Evolutionary conservation across 768 basidiomycete species (phyloP), one percentile per base, ranked within the genome.

Genomic region (Phanerochaete carnosa): DNA sequence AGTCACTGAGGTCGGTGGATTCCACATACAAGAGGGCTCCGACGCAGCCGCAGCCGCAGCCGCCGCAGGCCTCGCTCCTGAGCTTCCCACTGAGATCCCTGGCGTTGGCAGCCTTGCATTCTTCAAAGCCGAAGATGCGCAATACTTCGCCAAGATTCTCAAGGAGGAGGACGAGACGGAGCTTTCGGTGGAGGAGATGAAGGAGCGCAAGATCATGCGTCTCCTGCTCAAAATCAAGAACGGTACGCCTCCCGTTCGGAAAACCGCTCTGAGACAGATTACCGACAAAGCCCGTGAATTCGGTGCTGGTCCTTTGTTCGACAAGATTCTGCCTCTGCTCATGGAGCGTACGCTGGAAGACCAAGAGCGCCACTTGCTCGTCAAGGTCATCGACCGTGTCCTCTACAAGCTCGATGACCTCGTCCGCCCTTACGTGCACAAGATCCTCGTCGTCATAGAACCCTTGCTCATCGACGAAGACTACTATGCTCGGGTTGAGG

Each of bases 261-360:
- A 99, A 75, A 94, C 96, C 1, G 97, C 97, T 13, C 86, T 98
- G 37, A 86, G 96, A 55, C 96, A 98, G 72, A 98, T 99, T 68
- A 98, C 97, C 16, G 97, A 99, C 82, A 97, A 98, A 73, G 97
- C 97, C 63, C 89, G 97, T 65, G 95, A 99, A 69, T 98, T 98
- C 60, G 96, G 97, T 54, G 95, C 97, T 35, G 97, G 95, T 28
- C 97, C 97, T 19, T 80, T 98, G 6, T 99, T 98, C 74, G 97
- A 99, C 78, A 99, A 99, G 75, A 99, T 98, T 62, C 81, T 99
- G 0, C 97, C 97, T 0, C 80, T 99, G 46, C 90, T 98, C 68
- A 99, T 99, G 97, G 94, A 96, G 72, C 88, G 94, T 16, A 95
- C 95, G 0, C 83, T 98, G 47, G 97, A 99, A 76, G 96, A 99